Evolutionary conservation across 805 yeast species (phyloP).

Genomic region (Candida succiphila): DNA sequence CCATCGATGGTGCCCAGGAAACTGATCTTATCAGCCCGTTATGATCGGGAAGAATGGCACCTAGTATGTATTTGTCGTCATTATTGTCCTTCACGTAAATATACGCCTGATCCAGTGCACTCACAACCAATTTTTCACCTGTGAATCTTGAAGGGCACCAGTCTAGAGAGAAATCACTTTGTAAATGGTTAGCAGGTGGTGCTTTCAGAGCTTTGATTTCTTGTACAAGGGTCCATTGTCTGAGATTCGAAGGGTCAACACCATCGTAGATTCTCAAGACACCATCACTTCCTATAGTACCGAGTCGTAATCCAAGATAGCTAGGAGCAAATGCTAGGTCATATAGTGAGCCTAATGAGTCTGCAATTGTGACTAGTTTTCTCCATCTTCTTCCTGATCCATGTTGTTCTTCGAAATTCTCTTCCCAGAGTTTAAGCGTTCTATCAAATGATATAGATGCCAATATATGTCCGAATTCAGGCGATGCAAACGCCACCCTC

Average conservation of each 20-base stretch:
- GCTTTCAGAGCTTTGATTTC: slow-evolving; percentile 58
- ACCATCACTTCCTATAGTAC: slow-evolving; percentile 87
- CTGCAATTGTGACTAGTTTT: slow-evolving; percentile 66
- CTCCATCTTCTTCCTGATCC: slow-evolving; percentile 83
- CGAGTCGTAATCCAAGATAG: slow-evolving; percentile 71
- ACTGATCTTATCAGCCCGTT: slow-evolving; percentile 79
- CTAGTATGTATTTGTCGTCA: slow-evolving; percentile 45
- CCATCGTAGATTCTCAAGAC: slow-evolving; percentile 78
- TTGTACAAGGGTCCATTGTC: slow-evolving; percentile 69
- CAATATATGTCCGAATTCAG: slow-evolving; percentile 80
- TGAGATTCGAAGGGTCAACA: slow-evolving; percentile 78
- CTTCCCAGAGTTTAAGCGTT: slow-evolving; percentile 87
- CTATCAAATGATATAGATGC: slow-evolving; percentile 89
- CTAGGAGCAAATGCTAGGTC: slow-evolving; percentile 86
- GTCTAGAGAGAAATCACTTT: slow-evolving; percentile 73
- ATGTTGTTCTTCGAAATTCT: slow-evolving; percentile 64
- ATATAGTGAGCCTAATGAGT: slow-evolving; percentile 80
- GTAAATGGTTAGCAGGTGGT: slow-evolving; percentile 73
- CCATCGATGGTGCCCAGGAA: slow-evolving; percentile 96
- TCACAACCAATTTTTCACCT: slow-evolving; percentile 70
- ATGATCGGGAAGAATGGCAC: slow-evolving; percentile 72
- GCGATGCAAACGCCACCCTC: slow-evolving; percentile 85
- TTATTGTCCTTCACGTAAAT: slow-evolving; percentile 46
- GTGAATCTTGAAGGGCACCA: slow-evolving; percentile 89
- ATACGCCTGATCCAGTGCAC: slow-evolving; percentile 81